Conservation (phyloP, 208 protist species). For the Crithidia expoeki region DNA sequence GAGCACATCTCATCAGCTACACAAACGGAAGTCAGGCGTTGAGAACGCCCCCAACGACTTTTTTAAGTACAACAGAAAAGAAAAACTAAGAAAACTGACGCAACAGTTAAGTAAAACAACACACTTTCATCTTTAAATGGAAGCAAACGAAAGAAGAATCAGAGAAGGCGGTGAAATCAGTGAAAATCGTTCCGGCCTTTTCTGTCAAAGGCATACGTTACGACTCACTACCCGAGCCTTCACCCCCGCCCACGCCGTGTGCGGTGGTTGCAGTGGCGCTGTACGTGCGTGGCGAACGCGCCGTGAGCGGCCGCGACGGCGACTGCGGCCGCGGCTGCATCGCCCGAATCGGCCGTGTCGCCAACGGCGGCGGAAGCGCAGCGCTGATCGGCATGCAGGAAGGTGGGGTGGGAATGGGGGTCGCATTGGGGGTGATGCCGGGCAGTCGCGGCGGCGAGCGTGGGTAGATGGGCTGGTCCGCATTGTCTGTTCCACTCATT, state of each 20-base stretch:
- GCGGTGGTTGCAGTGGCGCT: no score
- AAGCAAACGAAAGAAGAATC: no score
- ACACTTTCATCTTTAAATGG: no score
- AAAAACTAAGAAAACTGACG: slow-evolving; percentile 2
- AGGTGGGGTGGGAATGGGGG: background rate
- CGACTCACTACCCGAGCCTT: background rate
- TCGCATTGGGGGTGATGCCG: background rate
- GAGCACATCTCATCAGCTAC: background rate
- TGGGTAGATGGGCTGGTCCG: background rate
- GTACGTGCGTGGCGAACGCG: background rate
- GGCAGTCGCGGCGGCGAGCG: slow-evolving; percentile 8
- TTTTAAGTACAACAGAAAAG: background rate
- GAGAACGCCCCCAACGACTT: background rate
- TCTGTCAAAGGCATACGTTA: background rate
- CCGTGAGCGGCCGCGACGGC: background rate
- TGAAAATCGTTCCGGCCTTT: no score
- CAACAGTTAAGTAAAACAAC: no score
- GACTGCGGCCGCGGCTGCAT: background rate
- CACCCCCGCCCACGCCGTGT: background rate
- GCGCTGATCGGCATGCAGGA: background rate
- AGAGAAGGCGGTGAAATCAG: no score
- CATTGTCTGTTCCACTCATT: background rate
- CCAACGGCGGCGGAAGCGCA: background rate
- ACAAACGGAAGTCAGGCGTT: background rate
- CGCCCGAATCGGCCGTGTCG: background rate